Evolutionary conservation across 2,329 filamentous ascomycete genomes (phyloP).

Genomic region (Colletotrichum musicola): DNA sequence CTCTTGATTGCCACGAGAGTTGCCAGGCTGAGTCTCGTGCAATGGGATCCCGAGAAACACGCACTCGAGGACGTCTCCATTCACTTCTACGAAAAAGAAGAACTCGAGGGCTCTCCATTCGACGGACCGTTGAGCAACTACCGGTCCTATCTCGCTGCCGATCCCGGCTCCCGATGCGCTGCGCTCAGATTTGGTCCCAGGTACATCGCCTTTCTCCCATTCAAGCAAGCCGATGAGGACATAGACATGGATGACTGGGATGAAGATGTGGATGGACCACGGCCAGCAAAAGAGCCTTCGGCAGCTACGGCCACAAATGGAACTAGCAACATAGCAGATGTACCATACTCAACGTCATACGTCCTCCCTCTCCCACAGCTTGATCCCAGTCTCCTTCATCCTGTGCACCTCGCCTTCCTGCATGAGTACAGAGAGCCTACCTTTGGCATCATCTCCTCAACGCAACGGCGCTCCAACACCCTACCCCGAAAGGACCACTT

Average conservation of each 20-base stretch:
- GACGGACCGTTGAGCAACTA: conserved; percentile 80
- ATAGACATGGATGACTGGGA: conserved; percentile 94
- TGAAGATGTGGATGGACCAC: conserved; percentile 80
- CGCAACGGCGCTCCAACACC: conserved; percentile 77
- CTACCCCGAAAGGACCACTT: conserved; percentile 88
- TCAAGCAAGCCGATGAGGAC: conserved; percentile 87
- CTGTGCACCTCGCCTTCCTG: conserved; percentile 91
- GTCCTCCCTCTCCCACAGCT: conserved; percentile 90
- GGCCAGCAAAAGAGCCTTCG: conserved; percentile 61
- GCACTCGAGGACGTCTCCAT: conserved; percentile 90
- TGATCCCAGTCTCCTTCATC: conserved; percentile 88
- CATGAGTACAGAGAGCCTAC: conserved; percentile 98
- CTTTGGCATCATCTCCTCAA: conserved; percentile 91
- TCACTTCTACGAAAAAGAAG: conserved; percentile 98
- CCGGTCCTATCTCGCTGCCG: conserved; percentile 85
- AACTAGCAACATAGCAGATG: conserved; percentile 58
- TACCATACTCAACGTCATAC: conserved; percentile 91
- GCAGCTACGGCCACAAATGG: conserved; percentile 50
- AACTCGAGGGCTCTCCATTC: conserved; percentile 86
- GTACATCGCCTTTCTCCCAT: conserved; percentile 93
- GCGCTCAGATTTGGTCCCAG: conserved; percentile 91
- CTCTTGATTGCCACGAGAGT: conserved; percentile 88
- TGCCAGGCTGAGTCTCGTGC: conserved; percentile 91
- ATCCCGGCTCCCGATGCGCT: conserved; percentile 93
- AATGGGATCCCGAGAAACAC: conserved; percentile 89